Evolutionary conservation across 352 stramenopile genomes (phyloP), one percentile per base, ranked within the genome.

Genomic region (Aphanomyces cochlioides): DNA sequence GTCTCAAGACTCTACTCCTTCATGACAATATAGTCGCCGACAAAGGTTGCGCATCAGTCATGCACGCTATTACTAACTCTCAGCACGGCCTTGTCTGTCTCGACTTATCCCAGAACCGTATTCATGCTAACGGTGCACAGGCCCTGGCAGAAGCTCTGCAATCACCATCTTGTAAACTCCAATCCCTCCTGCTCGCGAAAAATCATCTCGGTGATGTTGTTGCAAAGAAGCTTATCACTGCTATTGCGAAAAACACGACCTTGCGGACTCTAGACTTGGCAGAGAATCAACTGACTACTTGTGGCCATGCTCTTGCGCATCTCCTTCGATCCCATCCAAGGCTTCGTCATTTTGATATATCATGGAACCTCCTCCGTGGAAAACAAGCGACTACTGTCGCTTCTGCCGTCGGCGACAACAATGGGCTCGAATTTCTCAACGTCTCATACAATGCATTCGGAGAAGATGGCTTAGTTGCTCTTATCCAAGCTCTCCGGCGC

Each of bases 1-100:
- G 48, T 7, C 64, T 70, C n/a, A 54, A 70, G 36, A 70, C 37
- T 39, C 64, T 70, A 21, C n/a, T 63, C 13, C 36, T 70, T 19
- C 28, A 6, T 19, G 64, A 56, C 50, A 70, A 70, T 43, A 34
- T 8, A 10, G 36, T 70, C 0, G 8, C 7, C 5, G 64, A 47
- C 36, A 47, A 61, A 15, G 64, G 64, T 15, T 70, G 64, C 15
- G 64, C 28, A 15, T 50, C 37, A 5, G 61, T 70, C 54, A 17
- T 63, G 21, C 64, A 54, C 37, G 64, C 64, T 10, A 19, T 70
- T 5, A n/a, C 21, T 7, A 34, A 56, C 28, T 8, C 45, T 1
- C 64, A 70, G 39, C 54, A 54, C 0, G 53, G 8, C 6, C 36
- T 70, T n/a, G 43, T 64, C 13, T 36, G 36, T 7, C 47, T 70